phyloP scores from a whole-genome alignment of 225 moss, liverwort and hornwort genomes.

The Pseudoscleropodium purum region DNA sequence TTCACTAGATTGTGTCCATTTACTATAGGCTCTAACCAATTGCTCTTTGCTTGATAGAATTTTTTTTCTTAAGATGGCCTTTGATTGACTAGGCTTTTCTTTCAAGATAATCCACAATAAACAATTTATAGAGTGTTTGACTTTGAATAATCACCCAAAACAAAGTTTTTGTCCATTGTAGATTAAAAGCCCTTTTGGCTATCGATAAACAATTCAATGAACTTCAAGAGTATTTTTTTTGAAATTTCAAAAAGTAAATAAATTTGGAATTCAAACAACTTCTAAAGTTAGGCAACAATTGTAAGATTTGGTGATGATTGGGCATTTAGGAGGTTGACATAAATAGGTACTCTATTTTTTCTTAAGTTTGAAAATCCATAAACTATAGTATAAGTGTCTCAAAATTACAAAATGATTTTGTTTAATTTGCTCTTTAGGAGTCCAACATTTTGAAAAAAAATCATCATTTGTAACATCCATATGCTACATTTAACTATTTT shows the following conservation, averaged over 20 bases:
- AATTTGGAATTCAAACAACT: accelerated
- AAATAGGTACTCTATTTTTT: accelerated
- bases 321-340: not conserved
- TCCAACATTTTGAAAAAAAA: not conserved
- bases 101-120: not conserved
- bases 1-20: accelerated
- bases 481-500: too few species aligned
- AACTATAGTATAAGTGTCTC: not conserved
- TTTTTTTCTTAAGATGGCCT: not conserved
- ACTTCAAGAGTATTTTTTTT: too few species aligned
- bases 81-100: too few species aligned
- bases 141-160: not conserved
- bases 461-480: not conserved
- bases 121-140: not conserved
- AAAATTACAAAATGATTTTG: not conserved
- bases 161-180: accelerated
- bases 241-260: not conserved
- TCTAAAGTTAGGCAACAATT: accelerated
- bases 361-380: not conserved
- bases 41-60: not conserved
- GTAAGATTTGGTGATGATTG: too few species aligned
- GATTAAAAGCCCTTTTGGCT: accelerated
- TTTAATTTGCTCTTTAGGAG: not conserved
- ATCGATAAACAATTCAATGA: not conserved
- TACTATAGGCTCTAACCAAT: not conserved